Percentiles rank a stretch among this genome's conserved stretches.
phyloP scores from a whole-genome alignment of 2,329 filamentous ascomycete species.

The Hypoxylon sp. region DNA sequence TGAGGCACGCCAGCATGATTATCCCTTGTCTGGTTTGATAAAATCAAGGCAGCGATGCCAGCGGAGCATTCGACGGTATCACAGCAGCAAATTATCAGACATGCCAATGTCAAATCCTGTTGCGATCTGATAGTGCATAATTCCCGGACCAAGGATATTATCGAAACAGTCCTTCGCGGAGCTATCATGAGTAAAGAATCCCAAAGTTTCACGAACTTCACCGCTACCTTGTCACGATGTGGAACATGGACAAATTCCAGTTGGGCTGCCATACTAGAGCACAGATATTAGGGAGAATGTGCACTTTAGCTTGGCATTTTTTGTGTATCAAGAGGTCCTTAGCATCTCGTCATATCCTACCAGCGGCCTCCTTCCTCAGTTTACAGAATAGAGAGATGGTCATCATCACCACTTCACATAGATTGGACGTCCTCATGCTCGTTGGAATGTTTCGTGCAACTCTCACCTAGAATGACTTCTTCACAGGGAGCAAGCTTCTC shows the following conservation, averaged over 20 bases:
- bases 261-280: neutral
- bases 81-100: neutral
- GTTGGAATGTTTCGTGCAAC: neutral
- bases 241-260: neutral
- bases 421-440: neutral
- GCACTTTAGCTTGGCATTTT: conserved; percentile 5
- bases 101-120: neutral
- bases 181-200: neutral
- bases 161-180: neutral
- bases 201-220: neutral
- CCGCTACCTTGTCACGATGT: neutral
- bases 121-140: neutral
- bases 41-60: neutral
- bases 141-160: neutral
- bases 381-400: neutral
- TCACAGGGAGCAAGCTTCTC: neutral
- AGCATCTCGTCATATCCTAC: neutral
- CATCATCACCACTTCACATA: neutral
- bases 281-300: conserved; percentile 2
- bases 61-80: neutral
- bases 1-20: neutral
- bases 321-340: neutral
- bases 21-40: neutral
- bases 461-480: conserved; percentile 12
- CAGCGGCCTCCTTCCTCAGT: neutral